A percentile compares a stretch with the other conserved stretches of the same genome.
These are phyloP conservation scores for Aspergillus amoenus DNA, from an alignment of 2,329 filamentous ascomycete genomes.

Conservation along the genomic window DNA sequence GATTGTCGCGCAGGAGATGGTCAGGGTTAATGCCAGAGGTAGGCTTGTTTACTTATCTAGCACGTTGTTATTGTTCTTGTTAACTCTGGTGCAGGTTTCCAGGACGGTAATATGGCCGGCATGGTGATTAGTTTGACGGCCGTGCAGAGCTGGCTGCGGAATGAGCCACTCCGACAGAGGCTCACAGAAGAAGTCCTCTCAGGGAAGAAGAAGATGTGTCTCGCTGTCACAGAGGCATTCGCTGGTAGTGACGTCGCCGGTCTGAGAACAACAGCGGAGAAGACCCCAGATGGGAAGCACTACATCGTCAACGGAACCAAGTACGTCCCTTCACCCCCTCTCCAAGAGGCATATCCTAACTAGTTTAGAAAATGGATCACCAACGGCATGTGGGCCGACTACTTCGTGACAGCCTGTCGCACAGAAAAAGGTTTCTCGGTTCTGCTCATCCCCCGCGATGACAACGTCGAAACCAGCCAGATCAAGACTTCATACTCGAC, in stretches of 20 bases:
- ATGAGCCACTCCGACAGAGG: conserved; percentile 64
- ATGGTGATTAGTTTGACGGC: conserved; percentile 82
- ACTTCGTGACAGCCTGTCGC: conserved; percentile 78
- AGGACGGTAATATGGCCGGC: conserved; percentile 83
- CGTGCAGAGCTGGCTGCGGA: conserved; percentile 73
- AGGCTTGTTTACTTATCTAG: not conserved
- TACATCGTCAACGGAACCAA: conserved; percentile 57
- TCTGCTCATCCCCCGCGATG: conserved; percentile 69
- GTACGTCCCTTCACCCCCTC: conserved; percentile 16
- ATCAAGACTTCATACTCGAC: conserved; percentile 71
- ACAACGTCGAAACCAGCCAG: conserved; percentile 65
- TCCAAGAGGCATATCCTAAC: not conserved
- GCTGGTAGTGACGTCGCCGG: conserved; percentile 80
- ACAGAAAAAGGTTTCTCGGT: conserved; percentile 79
- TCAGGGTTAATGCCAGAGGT: conserved; percentile 67
- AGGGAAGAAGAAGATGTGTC: conserved; percentile 83
- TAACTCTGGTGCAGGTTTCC: conserved; percentile 56
- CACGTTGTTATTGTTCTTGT: not conserved
- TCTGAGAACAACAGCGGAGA: conserved; percentile 73
- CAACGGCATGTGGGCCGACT: conserved; percentile 76
- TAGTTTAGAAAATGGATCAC: conserved; percentile 81
- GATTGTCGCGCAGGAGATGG: conserved; percentile 71
- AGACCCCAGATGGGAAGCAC: conserved; percentile 71
- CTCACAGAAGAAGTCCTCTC: conserved; percentile 71
- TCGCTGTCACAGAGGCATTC: conserved; percentile 87